Base-by-base conservation (phyloP, 2,329 filamentous ascomycete species). In the Coniochaeta sp. region DNA sequence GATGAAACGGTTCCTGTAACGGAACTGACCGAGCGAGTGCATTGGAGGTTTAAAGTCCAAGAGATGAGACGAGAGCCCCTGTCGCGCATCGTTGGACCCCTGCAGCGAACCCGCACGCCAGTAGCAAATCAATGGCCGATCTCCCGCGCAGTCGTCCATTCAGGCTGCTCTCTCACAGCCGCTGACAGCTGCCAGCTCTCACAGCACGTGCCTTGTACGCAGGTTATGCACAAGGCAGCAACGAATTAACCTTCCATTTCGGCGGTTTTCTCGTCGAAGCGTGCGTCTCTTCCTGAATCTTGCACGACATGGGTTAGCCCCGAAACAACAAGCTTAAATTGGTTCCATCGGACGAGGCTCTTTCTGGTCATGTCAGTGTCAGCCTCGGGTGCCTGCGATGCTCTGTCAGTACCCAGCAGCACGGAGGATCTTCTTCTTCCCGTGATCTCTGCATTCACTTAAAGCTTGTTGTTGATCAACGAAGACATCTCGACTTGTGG, bases 1-100 rank as follows among this genome's bases (percentile, higher is more conserved):
- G 59, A 38, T 68, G 67, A 68, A 68, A 68, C 67, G 58, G 63
- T 64, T 17, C 62, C 62, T 67, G 67, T 69, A 40, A 62, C 64
- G 67, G 6, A 52, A 52, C 4, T 26, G 47, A 9, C 47, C 47
- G 64, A 38, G 38, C 57, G 31, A 47, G 40, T 34, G 16, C 26
- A 34, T 50, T 58, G 57, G 57, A 26, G 57, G 24, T 58, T 38
- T 8, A 31, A 33, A 33, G 26, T 14, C 26, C 57, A 17, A 22
- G 19, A 36, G 38, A 47, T 58, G 57, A 58, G 57, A 58, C 57
- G 57, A 47, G 11, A 22, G 17, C 57, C 57, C 57, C 57, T 58
- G 57, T 52, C 33, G 40, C 38, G n/a, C 1, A 31, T 33, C 16
- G 38, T 28, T 6, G 5, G 24, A 58, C 57, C 40, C 57, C 57